Evolutionary conservation across 805 yeast species (phyloP).

Genomic region (Lipomyces japonicus): DNA sequence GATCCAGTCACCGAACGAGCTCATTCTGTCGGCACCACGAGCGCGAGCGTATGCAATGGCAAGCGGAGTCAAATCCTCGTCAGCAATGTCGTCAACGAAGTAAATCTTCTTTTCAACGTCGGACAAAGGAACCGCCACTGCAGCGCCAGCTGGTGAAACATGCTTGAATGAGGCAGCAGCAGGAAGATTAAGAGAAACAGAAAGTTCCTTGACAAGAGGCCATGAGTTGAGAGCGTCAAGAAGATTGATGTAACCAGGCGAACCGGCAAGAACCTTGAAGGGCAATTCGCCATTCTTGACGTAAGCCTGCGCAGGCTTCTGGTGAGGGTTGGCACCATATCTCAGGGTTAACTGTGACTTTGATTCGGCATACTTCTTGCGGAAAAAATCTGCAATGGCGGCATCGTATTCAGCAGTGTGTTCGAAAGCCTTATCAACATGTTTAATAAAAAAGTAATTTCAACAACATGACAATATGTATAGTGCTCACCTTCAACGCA

Average conservation of each 20-base stretch:
- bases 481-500: constrained; percentile 50
- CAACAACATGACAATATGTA: no score
- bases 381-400: constrained; percentile 92
- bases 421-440: constrained; percentile 87
- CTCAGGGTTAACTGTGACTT: constrained; percentile 86
- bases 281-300: constrained; percentile 85
- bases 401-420: constrained; percentile 97
- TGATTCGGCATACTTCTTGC: constrained; percentile 93
- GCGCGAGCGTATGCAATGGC: constrained; percentile 99
- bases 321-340: constrained; percentile 99
- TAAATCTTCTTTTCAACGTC: constrained; percentile 92
- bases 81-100: constrained; percentile 81
- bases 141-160: constrained; percentile 98
- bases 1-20: constrained; percentile 97
- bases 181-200: constrained; percentile 89
- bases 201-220: constrained; percentile 96
- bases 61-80: constrained; percentile 86
- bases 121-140: constrained; percentile 89
- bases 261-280: constrained; percentile 86
- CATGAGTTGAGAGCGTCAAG: constrained; percentile 96
- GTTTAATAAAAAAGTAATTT: no score
- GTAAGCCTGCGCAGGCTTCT: constrained; percentile 97
- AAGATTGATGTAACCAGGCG: constrained; percentile 96
- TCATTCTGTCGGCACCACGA: constrained; percentile 99
- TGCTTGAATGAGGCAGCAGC: constrained; percentile 99